phyloP scores from a whole-genome alignment of 2,329 filamentous ascomycete genomes.

The Diaporthe destruens region DNA sequence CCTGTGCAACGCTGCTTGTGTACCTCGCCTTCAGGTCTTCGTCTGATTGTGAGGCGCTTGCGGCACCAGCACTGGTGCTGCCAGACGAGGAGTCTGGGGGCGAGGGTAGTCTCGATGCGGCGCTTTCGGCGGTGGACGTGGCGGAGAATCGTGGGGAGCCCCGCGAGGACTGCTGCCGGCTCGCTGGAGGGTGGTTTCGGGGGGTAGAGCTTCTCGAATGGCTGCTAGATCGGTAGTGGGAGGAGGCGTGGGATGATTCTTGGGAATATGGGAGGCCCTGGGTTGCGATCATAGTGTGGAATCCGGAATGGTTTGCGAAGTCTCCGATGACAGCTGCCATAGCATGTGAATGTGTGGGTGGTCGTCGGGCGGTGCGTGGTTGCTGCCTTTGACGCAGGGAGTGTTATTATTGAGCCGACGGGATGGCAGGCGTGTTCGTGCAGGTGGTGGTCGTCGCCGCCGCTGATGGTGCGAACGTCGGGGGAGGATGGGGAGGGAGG shows the following conservation, averaged over 20 bases:
- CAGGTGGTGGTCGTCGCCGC: neutral
- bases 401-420: neutral
- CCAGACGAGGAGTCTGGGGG: conserved; percentile 66
- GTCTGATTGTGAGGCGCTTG: conserved; percentile 33
- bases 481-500: conserved; percentile 14
- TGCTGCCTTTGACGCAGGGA: neutral
- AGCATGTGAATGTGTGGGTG: conserved; percentile 52
- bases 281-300: conserved; percentile 76
- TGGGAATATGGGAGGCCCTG: conserved; percentile 58
- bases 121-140: conserved; percentile 47
- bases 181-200: conserved; percentile 47
- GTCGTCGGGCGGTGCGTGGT: neutral
- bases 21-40: conserved; percentile 43
- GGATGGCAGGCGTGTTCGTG: neutral
- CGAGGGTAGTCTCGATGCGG: conserved; percentile 64
- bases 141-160: conserved; percentile 24
- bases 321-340: conserved; percentile 78
- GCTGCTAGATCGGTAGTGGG: conserved; percentile 54
- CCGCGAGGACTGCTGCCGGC: conserved; percentile 36
- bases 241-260: conserved; percentile 59
- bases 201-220: conserved; percentile 47
- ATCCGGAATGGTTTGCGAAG: conserved; percentile 79
- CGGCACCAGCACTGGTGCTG: conserved; percentile 53
- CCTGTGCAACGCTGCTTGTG: conserved; percentile 43
- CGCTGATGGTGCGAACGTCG: neutral